Conservation (phyloP, 306 rosid genomes). For the Trichosanthes truncata region DNA sequence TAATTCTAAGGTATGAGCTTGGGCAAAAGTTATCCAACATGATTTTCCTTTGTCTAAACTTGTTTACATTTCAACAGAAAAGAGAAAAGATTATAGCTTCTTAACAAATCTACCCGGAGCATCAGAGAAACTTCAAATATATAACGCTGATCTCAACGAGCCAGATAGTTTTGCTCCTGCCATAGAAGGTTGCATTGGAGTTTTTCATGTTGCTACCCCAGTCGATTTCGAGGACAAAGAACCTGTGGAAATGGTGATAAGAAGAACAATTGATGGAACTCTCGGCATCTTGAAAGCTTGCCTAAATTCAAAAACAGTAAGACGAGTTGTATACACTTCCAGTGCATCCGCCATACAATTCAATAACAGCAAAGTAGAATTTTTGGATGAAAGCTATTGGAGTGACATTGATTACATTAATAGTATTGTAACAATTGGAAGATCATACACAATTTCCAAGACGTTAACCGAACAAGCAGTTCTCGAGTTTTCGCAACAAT, state of each 20-base stretch:
- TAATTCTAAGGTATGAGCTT: too few relatives aligned
- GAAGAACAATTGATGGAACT: slow-evolving; percentile 44
- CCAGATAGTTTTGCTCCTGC: background rate
- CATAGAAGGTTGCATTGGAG: background rate
- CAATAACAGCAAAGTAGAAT: background rate
- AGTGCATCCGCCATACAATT: slow-evolving; percentile 20
- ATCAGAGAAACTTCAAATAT: slow-evolving; percentile 29
- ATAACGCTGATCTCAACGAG: slow-evolving; percentile 27
- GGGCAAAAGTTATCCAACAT: background rate
- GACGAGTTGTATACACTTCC: slow-evolving; percentile 46
- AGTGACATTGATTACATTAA: slow-evolving; percentile 25
- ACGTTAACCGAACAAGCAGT: slow-evolving; percentile 47
- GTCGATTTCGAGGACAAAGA: slow-evolving; percentile 13
- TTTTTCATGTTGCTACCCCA: background rate
- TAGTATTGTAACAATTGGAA: background rate
- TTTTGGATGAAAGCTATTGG: slow-evolving; percentile 45
- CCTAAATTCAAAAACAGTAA: slow-evolving; percentile 27
- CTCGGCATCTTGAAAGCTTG: slow-evolving; percentile 44
- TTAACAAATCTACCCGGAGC: slow-evolving; percentile 44
- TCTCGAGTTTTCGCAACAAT: slow-evolving; percentile 34
- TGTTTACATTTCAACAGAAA: background rate
- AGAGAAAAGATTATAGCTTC: background rate
- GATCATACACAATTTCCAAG: slow-evolving; percentile 34
- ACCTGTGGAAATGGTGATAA: slow-evolving; percentile 28
- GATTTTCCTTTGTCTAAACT: background rate